These are phyloP conservation scores for Rosellinia necatrix DNA, from an alignment of 2,329 filamentous ascomycete genomes.

Conservation along the genomic window DNA sequence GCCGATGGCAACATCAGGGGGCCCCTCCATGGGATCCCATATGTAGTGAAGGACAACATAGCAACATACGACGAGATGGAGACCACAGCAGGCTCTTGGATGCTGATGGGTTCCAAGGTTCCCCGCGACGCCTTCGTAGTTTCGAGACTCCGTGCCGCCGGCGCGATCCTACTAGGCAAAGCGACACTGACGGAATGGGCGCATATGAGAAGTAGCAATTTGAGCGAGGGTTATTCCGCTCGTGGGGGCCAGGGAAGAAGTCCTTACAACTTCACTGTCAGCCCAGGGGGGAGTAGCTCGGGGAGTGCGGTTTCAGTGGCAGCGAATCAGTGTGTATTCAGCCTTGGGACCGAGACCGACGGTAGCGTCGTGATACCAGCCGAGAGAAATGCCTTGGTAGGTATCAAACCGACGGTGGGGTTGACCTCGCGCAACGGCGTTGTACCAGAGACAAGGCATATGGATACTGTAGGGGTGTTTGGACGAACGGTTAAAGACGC, in stretches of 20 bases:
- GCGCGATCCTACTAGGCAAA: constrained; percentile 69
- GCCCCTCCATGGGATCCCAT: constrained; percentile 75
- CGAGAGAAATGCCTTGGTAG: constrained; percentile 69
- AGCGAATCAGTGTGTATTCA: constrained; percentile 64
- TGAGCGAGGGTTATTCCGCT: constrained; percentile 69
- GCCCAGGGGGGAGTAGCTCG: constrained; percentile 70
- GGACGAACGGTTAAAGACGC: constrained; percentile 71
- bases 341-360: constrained; percentile 75
- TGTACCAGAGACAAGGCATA: constrained; percentile 68
- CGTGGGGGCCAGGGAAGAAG: constrained; percentile 67
- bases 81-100: constrained; percentile 73
- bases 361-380: constrained; percentile 74
- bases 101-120: constrained; percentile 66
- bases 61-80: constrained; percentile 70
- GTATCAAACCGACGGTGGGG: constrained; percentile 77
- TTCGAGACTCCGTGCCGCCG: constrained; percentile 56
- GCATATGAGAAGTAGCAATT: constrained; percentile 68
- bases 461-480: constrained; percentile 72
- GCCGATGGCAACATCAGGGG: constrained; percentile 58
- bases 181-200: constrained; percentile 76
- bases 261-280: constrained; percentile 70
- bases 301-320: constrained; percentile 68
- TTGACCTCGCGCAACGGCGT: constrained; percentile 61
- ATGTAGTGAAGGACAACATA: constrained; percentile 75
- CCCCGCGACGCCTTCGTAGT: constrained; percentile 71